Evolutionary conservation across 495 filamentous ascomycete genomes (phyloP).

Genomic region (Penicillium cataractarum): DNA sequence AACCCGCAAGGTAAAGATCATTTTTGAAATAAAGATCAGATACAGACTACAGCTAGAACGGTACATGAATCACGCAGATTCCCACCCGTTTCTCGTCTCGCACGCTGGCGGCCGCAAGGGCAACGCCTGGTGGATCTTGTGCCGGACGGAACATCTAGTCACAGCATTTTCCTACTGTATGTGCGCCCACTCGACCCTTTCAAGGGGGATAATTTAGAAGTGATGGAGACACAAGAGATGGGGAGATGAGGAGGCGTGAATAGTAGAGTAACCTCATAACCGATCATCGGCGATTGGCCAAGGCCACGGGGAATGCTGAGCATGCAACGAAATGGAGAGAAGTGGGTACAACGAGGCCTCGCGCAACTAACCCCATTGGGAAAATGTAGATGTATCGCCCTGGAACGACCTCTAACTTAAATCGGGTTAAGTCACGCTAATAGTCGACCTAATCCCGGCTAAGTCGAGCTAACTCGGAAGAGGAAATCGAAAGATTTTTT

Average conservation of each 20-base stretch:
- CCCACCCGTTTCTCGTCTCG: not conserved
- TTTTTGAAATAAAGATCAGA: not conserved
- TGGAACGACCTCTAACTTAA: not conserved
- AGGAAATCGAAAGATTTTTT: not conserved
- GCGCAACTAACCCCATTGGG: constrained; percentile 11
- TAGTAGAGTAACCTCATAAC: constrained; percentile 12
- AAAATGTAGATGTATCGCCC: constrained; percentile 5
- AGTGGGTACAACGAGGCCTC: not conserved
- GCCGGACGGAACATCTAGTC: not conserved
- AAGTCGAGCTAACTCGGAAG: not conserved
- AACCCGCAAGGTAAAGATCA: not conserved
- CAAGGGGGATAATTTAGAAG: not conserved
- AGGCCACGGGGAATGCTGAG: constrained; percentile 1
- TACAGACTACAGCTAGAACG: not conserved
- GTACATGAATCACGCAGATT: not conserved
- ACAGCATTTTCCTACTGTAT: not conserved
- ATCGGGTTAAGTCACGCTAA: not conserved
- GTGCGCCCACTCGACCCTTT: not conserved
- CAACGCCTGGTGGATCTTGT: not conserved
- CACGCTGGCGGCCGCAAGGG: not conserved
- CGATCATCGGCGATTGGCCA: not conserved
- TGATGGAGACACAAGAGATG: not conserved
- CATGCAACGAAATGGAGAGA: not conserved
- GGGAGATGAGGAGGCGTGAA: not conserved
- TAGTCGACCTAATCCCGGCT: not conserved